Conservation (phyloP, 2,329 filamentous ascomycete genomes). For the Bipolaris victoriae region DNA sequence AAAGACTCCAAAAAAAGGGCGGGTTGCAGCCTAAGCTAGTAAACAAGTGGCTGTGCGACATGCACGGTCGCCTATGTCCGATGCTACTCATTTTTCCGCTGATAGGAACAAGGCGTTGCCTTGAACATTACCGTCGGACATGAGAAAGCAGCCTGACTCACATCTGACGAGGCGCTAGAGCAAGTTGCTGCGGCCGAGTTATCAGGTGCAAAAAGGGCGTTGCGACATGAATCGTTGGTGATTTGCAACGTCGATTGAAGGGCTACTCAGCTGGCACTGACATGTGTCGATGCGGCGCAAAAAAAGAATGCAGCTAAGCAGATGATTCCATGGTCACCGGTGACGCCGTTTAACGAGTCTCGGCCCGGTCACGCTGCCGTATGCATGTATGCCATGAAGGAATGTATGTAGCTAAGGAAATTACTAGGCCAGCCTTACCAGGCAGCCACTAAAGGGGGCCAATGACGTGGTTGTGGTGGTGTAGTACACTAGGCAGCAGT, state of each 20-base stretch:
- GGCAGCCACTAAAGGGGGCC: background rate
- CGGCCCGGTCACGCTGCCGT: no score
- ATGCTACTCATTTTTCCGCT: background rate
- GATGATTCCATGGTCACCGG: background rate
- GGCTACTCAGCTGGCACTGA: background rate
- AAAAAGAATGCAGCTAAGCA: background rate
- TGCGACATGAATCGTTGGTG: no score
- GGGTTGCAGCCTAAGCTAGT: constrained; percentile 6
- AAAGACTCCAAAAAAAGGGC: constrained; percentile 6
- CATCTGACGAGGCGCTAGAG: background rate
- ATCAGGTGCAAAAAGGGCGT: background rate
- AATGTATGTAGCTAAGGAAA: no score
- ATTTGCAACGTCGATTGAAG: background rate
- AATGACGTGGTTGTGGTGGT: background rate
- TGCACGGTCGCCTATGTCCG: background rate
- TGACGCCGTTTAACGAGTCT: background rate
- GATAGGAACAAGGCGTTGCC: background rate
- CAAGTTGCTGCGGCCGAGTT: no score
- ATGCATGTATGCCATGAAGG: no score
- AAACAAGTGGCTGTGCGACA: constrained; percentile 2
- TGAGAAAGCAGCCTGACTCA: background rate
- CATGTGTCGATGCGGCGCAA: background rate
- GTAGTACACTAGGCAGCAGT: background rate
- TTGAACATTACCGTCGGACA: background rate
- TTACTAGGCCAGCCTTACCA: background rate